Evolutionary conservation across 768 basidiomycete species (phyloP).

Genomic region (Kwoniella shandongensis): DNA sequence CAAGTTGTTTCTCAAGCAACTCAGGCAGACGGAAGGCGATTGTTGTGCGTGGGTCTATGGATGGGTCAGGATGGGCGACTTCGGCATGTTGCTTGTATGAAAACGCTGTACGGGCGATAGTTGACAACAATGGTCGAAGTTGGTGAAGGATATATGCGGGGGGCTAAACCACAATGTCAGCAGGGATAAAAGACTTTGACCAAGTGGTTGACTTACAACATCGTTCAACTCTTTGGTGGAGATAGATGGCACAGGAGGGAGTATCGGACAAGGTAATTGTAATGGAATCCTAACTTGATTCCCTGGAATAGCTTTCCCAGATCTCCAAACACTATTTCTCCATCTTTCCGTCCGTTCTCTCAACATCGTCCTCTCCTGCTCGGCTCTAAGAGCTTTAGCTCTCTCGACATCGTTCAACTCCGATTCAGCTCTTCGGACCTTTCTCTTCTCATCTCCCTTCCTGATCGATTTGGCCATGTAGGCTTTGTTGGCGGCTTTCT

Average conservation of each 20-base stretch:
- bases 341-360: slow-evolving; percentile 12
- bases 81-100: not conserved
- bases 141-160: slow-evolving; percentile 15
- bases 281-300: slow-evolving; percentile 13
- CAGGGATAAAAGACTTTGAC: not conserved
- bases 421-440: not conserved
- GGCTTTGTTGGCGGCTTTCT: slow-evolving; percentile 10
- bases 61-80: not conserved
- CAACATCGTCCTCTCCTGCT: slow-evolving; percentile 7
- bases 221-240: not conserved
- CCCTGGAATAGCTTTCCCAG: not conserved
- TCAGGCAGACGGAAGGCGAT: slow-evolving; percentile 16
- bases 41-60: not conserved
- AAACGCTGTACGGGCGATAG: slow-evolving; percentile 5
- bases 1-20: slow-evolving; percentile 1
- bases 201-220: slow-evolving; percentile 18
- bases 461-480: no score
- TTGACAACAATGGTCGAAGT: slow-evolving; percentile 15
- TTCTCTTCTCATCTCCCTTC: not conserved
- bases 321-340: slow-evolving; percentile 15
- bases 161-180: slow-evolving; percentile 12
- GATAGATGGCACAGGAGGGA: slow-evolving; percentile 14
- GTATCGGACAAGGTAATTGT: slow-evolving; percentile 11
- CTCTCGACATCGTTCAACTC: no score
- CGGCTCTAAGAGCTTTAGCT: not conserved